These are phyloP conservation scores for Tylopilus balloui DNA, from an alignment of 768 basidiomycete species.

Conservation along the genomic window DNA sequence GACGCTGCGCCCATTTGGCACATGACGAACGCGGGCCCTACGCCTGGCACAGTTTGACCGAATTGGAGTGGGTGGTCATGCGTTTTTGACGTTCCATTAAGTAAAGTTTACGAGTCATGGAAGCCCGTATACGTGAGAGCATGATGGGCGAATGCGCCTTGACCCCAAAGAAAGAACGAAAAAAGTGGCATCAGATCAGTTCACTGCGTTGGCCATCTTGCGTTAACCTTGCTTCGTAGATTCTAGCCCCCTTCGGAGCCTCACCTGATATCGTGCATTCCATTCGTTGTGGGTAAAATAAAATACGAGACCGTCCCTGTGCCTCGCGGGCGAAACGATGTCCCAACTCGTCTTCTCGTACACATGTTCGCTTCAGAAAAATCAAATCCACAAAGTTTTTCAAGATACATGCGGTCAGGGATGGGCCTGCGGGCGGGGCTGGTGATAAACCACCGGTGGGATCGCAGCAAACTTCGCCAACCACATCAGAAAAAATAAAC, in stretches of 20 bases:
- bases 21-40: background rate
- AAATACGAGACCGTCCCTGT: background rate
- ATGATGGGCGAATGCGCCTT: too few relatives aligned
- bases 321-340: background rate
- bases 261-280: too few relatives aligned
- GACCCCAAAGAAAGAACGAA: too few relatives aligned
- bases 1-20: background rate
- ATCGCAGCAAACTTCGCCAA: background rate
- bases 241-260: background rate
- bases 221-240: slow-evolving; percentile 13
- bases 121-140: background rate
- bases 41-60: background rate
- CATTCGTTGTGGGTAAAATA: background rate
- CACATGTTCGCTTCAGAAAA: slow-evolving; percentile 1
- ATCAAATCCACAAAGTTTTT: slow-evolving; percentile 25
- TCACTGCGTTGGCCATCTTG: background rate
- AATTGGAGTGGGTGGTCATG: background rate
- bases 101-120: slow-evolving; percentile 1
- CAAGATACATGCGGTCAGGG: background rate
- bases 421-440: background rate
- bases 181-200: background rate
- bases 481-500: slow-evolving; percentile 7
- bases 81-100: background rate
- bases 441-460: background rate
- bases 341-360: background rate